These are phyloP conservation scores for Arxiozyma telluris DNA, from an alignment of 1,139 yeast genomes.

Conservation along the genomic window DNA sequence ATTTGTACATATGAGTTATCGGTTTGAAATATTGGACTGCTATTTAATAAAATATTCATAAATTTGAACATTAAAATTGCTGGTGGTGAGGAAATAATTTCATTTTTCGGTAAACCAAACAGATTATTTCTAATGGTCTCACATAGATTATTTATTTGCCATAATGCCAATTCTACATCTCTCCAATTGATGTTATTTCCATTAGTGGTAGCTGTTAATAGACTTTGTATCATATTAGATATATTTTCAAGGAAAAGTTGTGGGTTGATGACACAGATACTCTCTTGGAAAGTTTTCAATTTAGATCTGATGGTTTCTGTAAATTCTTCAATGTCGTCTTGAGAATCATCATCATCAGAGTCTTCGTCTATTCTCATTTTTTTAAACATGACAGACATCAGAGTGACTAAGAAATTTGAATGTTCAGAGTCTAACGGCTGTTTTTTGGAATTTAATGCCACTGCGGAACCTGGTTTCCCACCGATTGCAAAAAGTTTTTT, in stretches of 20 bases:
- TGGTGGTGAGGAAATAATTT: conserved; percentile 55
- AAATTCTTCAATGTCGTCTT: conserved; percentile 64
- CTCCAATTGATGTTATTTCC: conserved; percentile 52
- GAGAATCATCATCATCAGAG: conserved; percentile 57
- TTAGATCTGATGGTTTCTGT: conserved; percentile 59
- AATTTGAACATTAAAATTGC: conserved; percentile 44
- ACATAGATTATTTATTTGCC: conserved; percentile 66
- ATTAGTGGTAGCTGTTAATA: conserved; percentile 28
- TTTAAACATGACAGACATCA: conserved; percentile 59
- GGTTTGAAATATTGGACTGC: conserved; percentile 39
- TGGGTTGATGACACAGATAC: conserved; percentile 68
- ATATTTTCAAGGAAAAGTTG: conserved; percentile 63
- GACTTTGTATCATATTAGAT: conserved; percentile 56
- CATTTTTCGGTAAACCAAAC: conserved; percentile 56
- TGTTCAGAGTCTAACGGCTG: conserved; percentile 33
- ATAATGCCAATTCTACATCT: conserved; percentile 76
- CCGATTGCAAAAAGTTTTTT: conserved; percentile 44
- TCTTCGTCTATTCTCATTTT: conserved; percentile 77
- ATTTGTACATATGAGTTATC: conserved; percentile 75
- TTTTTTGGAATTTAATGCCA: conserved; percentile 30
- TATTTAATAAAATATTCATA: conserved; percentile 42
- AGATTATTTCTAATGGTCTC: conserved; percentile 72
- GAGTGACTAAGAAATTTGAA: conserved; percentile 45
- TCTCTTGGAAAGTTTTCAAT: conserved; percentile 74
- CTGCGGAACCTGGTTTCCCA: conserved; percentile 32